A percentile compares a stretch with the other conserved stretches of the same genome.
Evolutionary conservation across 805 yeast species (phyloP).

Genomic region (Saccharomycopsis fodiens): DNA sequence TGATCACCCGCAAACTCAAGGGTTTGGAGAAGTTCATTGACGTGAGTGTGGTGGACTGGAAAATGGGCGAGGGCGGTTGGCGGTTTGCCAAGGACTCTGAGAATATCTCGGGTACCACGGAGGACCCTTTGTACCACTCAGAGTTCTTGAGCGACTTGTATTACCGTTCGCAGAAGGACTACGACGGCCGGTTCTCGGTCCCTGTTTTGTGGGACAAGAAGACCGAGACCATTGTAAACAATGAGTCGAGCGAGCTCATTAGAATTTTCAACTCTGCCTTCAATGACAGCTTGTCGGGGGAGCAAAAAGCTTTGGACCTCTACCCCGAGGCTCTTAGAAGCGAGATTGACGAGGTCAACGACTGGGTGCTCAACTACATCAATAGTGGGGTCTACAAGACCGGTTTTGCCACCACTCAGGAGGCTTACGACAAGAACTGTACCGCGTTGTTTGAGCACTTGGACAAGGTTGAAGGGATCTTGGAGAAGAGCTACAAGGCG

Average conservation of each 20-base stretch:
- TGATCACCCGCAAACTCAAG: slow-evolving; percentile 66
- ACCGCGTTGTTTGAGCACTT: slow-evolving; percentile 53
- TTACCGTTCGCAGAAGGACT: slow-evolving; percentile 65
- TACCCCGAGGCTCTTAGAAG: slow-evolving; percentile 49
- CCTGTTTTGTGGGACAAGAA: slow-evolving; percentile 92
- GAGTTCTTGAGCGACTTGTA: slow-evolving; percentile 64
- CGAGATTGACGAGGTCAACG: slow-evolving; percentile 69
- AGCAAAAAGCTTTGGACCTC: slow-evolving; percentile 45
- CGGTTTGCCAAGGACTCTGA: slow-evolving; percentile 53
- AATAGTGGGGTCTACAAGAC: slow-evolving; percentile 92
- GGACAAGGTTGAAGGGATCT: slow-evolving; percentile 60
- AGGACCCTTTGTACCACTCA: slow-evolving; percentile 55
- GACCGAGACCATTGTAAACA: slow-evolving; percentile 75
- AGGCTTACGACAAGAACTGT: slow-evolving; percentile 68
- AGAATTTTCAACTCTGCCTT: slow-evolving; percentile 76
- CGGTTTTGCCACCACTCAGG: slow-evolving; percentile 83
- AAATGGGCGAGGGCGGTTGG: slow-evolving; percentile 87
- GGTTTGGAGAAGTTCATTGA: slow-evolving; percentile 47
- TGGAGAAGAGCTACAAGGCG: slow-evolving; percentile 36
- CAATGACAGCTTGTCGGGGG: slow-evolving; percentile 37
- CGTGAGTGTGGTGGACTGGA: slow-evolving; percentile 84
- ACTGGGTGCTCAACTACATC: slow-evolving; percentile 75
- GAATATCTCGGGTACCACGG: slow-evolving; percentile 34
- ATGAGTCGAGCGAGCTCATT: slow-evolving; percentile 85
- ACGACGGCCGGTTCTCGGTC: slow-evolving; percentile 80